Percentiles rank a stretch among this genome's conserved stretches.
These are phyloP conservation scores for Sonneratia caseolaris DNA, from an alignment of 345 rosid species.

Conservation along the genomic window DNA sequence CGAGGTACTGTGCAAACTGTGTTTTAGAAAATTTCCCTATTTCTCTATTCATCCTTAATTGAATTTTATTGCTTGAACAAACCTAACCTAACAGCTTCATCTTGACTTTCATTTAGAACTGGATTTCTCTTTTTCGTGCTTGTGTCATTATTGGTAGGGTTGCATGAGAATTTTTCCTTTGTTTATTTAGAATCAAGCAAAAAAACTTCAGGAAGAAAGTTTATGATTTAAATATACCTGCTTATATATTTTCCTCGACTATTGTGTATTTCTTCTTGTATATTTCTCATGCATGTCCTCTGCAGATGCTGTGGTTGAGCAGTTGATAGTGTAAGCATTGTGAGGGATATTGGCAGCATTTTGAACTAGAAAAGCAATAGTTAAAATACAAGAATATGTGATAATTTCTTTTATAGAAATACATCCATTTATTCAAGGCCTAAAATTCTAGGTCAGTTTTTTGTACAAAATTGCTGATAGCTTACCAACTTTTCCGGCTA, in stretches of 20 bases:
- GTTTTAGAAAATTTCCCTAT: background rate
- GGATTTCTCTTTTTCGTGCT: background rate
- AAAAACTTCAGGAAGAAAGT: background rate
- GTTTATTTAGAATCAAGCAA: background rate
- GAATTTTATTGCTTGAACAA: background rate
- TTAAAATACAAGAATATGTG: background rate
- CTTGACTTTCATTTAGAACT: background rate
- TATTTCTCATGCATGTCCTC: background rate
- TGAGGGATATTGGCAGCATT: background rate
- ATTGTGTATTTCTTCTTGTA: background rate
- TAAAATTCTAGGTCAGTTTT: background rate
- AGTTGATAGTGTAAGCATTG: background rate
- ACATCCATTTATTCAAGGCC: background rate
- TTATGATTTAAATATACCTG: background rate
- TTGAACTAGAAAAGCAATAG: background rate
- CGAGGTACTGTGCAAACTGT: slow-evolving; percentile 32
- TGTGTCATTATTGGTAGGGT: background rate
- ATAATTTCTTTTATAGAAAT: background rate
- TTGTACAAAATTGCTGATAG: background rate
- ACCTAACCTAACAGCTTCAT: background rate
- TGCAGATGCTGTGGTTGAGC: background rate
- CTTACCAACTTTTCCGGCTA: background rate
- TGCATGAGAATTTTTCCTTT: background rate
- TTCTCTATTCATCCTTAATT: background rate
- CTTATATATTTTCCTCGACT: background rate